These are phyloP conservation scores for Lachancea mirantina DNA, from an alignment of 805 yeast species.

Conservation along the genomic window DNA sequence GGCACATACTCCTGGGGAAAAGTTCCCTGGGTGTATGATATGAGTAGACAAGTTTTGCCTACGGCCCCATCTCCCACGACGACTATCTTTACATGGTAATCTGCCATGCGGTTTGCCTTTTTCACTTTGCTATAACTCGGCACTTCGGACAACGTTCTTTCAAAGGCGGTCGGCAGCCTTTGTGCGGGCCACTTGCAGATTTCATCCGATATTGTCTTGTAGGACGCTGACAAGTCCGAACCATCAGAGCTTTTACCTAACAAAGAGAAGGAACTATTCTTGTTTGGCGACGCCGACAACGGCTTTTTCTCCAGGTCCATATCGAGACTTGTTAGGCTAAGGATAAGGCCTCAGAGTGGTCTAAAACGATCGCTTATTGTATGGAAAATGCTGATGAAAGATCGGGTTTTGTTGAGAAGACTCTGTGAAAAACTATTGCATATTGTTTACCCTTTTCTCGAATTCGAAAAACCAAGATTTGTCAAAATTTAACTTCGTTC, in stretches of 20 bases:
- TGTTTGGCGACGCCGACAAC: constrained; percentile 4
- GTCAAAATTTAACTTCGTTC: no score
- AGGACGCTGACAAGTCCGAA: neutral
- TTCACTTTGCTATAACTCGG: constrained; percentile 25
- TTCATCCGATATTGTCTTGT: constrained; percentile 1
- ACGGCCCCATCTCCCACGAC: constrained; percentile 88
- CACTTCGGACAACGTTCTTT: constrained; percentile 20
- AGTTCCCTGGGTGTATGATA: constrained; percentile 57
- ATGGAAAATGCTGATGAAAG: no score
- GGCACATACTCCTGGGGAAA: constrained; percentile 75
- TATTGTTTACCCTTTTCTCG: no score
- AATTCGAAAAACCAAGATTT: no score
- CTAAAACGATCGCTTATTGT: no score
- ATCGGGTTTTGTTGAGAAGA: no score
- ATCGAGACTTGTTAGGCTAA: no score
- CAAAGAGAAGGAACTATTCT: neutral
- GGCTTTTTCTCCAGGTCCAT: no score
- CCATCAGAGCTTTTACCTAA: neutral
- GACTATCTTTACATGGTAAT: constrained; percentile 50
- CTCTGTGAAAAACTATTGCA: no score
- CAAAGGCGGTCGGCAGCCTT: constrained; percentile 18
- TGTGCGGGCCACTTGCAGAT: constrained; percentile 5
- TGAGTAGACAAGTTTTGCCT: constrained; percentile 76
- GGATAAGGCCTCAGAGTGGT: no score
- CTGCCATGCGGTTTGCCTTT: constrained; percentile 23